Base-by-base conservation (phyloP, 495 filamentous ascomycete species). In the Podospora didyma region DNA sequence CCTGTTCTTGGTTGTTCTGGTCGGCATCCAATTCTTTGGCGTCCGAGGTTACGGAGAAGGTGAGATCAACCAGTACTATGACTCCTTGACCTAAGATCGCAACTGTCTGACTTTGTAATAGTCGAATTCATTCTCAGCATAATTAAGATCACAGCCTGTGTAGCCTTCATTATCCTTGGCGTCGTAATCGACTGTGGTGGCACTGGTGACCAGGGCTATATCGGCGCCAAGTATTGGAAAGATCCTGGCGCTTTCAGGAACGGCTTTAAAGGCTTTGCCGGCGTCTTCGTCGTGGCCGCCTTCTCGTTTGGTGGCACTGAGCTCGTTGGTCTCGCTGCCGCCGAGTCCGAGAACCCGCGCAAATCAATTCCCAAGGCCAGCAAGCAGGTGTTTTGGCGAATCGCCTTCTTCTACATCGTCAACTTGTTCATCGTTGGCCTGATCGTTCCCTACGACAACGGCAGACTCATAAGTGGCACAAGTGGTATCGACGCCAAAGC, bases 331-430 rank as follows among this genome's bases (percentile, higher is more conserved):
- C 79, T 94, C 14, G 87, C 90, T 0, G 90, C 87, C 12, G 88
- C 88, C 56, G 91, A 96, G 70, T 86, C 89, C 55, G 81, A 80
- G 21, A 89, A 89, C 58, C 92, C 91, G 2, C 77, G 85, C 31
- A 84, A 83, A 62, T 87, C 88, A 49, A 84, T 96, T 53, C 90
- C 90, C 49, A 79, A 80, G 56, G 92, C 91, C 5, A 86, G 86
- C 10, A 86, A 86, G 44, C 83, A 89, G 53, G 89, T 90, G 53
- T 93, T 96, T 71, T 92, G 88, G 78, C 88, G 91, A 49, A 89
- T 96, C 65, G 68, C 87, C 52, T 81, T 95, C 74, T 95, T 96
- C 78, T 96, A 95, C 72, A 71, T 86, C 46, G 61, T 86, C 47
- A 80, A 77, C 47, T 73, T 87, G 20, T 79, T 85, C 66, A 69